Evolutionary conservation across 768 basidiomycete genomes (phyloP), one percentile per base, ranked within the genome.

Genomic region (Kwoniella shandongensis): DNA sequence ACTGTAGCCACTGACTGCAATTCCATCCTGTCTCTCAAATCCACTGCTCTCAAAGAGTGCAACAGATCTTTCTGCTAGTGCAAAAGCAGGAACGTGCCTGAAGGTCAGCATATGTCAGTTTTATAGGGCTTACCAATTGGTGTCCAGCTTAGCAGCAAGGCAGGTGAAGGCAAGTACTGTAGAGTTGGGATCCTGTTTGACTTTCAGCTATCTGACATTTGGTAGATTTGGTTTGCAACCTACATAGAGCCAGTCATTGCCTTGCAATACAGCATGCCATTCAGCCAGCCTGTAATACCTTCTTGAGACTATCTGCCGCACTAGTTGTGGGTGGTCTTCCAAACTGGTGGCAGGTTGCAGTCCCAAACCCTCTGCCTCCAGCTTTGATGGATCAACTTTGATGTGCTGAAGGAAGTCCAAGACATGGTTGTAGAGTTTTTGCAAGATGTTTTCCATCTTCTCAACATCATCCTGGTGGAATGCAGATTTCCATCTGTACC

Each of bases 1-100:
- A 73, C 72, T 61, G 38, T 70, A 73, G 27, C 58, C 61, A 44
- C 60, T 70, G 10, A 73, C 52, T 4, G 69, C 72, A 7, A 65
- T 47, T 7, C 54, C 46, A 30, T 76, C 64, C 10, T 35, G n/a
- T 6, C 51, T 50, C 11, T 51, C 52, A 26, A 51, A 54, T 15
- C 54, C 47, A 41, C 67, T 68, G 10, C 50, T 35, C 51, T 76
- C 73, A 23, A 72, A 71, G 0, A 72, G 51, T 4, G 57, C 58
- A 46, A 75, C 59, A 1, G 69, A 68, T 30, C 68, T 62, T 29
- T 65, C 59, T 4, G 67, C 57, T 26, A 75, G 47, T 1, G 59
- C 49, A 36, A 68, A 65, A 11, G 66, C 56, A 0, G 58, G 68
- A 44, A 39, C 59, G 44, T 62, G 70, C 72, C 71, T 69, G 49